These are phyloP conservation scores for Cocos nucifera DNA, from an alignment of 176 grass and related monocot species.

Conservation along the genomic window DNA sequence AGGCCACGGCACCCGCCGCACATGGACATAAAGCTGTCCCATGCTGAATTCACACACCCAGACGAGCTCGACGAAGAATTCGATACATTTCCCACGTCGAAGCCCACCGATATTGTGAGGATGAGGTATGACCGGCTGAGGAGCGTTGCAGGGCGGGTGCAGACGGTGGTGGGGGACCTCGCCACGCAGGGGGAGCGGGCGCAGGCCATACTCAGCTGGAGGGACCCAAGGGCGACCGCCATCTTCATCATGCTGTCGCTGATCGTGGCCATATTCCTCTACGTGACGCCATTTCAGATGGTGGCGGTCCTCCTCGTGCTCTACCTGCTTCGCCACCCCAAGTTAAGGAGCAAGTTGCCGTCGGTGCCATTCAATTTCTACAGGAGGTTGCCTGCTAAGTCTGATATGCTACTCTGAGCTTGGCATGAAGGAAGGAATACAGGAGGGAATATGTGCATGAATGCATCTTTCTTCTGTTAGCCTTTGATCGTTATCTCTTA, in stretches of 20 bases:
- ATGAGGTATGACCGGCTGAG: conserved; percentile 73
- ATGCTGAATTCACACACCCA: conserved; percentile 37
- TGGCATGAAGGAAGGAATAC: no score
- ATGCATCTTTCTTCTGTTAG: no score
- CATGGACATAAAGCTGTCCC: conserved; percentile 58
- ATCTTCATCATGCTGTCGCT: conserved; percentile 41
- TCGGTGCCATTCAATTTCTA: conserved; percentile 54
- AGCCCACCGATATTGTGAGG: conserved; percentile 28
- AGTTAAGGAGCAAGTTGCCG: conserved; percentile 54
- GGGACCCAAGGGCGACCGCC: conserved; percentile 33
- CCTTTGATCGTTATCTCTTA: no score
- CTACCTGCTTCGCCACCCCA: conserved; percentile 53
- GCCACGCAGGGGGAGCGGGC: conserved; percentile 58
- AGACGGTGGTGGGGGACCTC: conserved; percentile 55
- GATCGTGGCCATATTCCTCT: conserved; percentile 22
- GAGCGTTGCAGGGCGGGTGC: conserved; percentile 40
- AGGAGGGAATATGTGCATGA: no score
- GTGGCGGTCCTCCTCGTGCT: conserved; percentile 31
- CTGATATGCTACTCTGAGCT: conserved; percentile 45
- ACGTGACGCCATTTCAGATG: conserved; percentile 49
- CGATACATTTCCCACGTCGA: conserved; percentile 58
- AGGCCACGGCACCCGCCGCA: conserved; percentile 41
- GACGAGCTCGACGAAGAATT: conserved; percentile 98
- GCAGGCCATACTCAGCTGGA: conserved; percentile 50
- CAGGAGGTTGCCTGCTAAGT: conserved; percentile 52